These are phyloP conservation scores for Quercus tomentella DNA, from an alignment of 331 rosid genomes.

Conservation along the genomic window DNA sequence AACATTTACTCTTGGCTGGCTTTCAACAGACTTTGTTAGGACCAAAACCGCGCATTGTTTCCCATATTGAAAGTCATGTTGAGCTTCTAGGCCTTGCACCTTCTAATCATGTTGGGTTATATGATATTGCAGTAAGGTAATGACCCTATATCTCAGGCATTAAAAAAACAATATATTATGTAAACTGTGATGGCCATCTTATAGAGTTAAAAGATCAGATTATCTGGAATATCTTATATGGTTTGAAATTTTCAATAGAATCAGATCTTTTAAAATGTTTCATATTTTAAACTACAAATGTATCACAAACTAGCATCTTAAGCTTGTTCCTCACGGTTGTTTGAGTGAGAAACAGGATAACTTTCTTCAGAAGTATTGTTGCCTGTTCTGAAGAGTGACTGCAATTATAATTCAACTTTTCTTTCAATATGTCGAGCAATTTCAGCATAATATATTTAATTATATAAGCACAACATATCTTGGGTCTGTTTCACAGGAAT, in stretches of 20 bases:
- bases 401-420: neutral
- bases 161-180: too few species aligned
- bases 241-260: neutral
- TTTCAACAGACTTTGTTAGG: too few species aligned
- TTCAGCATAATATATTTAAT: slow-evolving; percentile 1
- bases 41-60: neutral
- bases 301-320: neutral
- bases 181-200: too few species aligned
- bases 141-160: too few species aligned
- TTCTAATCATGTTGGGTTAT: neutral
- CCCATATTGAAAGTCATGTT: slow-evolving; percentile 2
- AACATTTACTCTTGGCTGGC: too few species aligned
- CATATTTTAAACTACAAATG: neutral
- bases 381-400: neutral
- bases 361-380: neutral
- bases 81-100: neutral
- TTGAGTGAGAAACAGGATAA: neutral
- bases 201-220: neutral
- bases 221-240: neutral
- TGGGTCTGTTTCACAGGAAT: slow-evolving; percentile 46
- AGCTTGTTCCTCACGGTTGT: neutral
- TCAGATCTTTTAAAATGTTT: neutral
- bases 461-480: neutral
- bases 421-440: neutral
- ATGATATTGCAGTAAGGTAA: neutral